phyloP scores from a whole-genome alignment of 176 grass and related monocot species.

The Oryza meridionalis region DNA sequence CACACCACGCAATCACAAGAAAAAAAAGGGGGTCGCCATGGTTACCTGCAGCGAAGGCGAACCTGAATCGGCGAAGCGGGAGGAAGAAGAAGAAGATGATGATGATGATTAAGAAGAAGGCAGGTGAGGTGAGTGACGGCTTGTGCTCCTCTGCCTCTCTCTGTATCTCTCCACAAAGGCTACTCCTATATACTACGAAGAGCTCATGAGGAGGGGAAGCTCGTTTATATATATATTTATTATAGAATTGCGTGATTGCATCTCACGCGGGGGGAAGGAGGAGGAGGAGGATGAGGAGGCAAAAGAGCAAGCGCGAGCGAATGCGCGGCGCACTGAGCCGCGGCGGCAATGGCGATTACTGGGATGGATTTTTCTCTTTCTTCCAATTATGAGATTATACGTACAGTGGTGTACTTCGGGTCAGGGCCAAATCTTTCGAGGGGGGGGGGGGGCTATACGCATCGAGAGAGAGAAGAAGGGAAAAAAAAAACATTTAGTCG shows the following conservation, averaged over 20 bases:
- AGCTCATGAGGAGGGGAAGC: background rate
- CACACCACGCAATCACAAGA: background rate
- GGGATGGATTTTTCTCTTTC: constrained; percentile 17
- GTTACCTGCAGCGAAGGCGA: constrained; percentile 6
- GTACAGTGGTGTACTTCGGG: constrained; percentile 21
- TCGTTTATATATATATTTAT: constrained; percentile 38
- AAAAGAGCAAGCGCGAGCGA: background rate
- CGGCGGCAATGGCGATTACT: constrained; percentile 28
- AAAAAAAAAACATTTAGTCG: background rate
- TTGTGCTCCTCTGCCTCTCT: background rate
- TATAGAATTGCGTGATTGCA: background rate
- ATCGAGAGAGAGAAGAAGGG: background rate
- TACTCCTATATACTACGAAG: background rate
- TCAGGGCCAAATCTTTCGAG: constrained; percentile 40
- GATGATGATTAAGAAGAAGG: background rate
- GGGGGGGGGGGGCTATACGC: background rate
- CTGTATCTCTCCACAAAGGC: constrained; percentile 1
- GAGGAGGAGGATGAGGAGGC: too few species aligned
- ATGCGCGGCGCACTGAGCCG: constrained; percentile 9
- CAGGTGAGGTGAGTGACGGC: background rate
- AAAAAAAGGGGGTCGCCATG: background rate
- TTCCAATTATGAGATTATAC: constrained; percentile 2
- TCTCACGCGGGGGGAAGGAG: background rate
- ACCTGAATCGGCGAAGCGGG: background rate
- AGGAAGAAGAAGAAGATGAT: background rate